Base-by-base conservation (phyloP, 2,329 filamentous ascomycete genomes). In the Boeremia lycopersici region DNA sequence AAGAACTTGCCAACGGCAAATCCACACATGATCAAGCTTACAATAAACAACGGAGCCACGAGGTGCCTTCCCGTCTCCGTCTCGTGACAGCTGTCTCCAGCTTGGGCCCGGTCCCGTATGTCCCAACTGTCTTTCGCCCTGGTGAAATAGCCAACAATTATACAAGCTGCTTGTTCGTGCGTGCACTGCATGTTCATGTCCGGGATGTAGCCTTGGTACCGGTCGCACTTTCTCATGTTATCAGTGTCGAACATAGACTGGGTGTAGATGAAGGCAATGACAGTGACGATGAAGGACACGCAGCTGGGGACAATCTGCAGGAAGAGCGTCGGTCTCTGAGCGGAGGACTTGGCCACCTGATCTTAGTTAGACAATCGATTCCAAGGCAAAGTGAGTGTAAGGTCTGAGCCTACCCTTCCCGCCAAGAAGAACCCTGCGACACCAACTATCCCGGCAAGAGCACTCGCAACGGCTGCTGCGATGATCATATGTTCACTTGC, bases 151-250 rank as follows among this genome's bases (percentile, higher is more conserved):
- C n/a, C 30, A 2, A 19, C 52, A 7, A 55, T 50, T 5, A 30
- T 33, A 46, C 52, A 55, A 12, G 52, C 47, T 25, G 52, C 52
- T 7, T 45, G 46, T 40, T 55, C 46, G 4, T 45, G 46, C 2
- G 52, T 55, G 46, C 52, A 55, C 5, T 29, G 23, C 4, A 55
- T 31, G 6, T 28, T 31, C 15, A 34, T 38, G 30, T 39, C 13
- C 8, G 40, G 46, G 26, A 40, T 46, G 36, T 55, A 55, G 6
- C 52, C 52, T 2, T 41, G 26, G 6, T 43, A 41, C 52, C 52
- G 50, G 35, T 42, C 28, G 42, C 52, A 55, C 19, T 30, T 12
- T 9, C 52, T 40, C 8, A 28, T 34, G 29, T 55, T 41, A 15
- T 55, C 17, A 10, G 46, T 41, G 40, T 36, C 35, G 46, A 34